Conservation (phyloP, 2,329 filamentous ascomycete species). For the Botryotinia calthae region DNA sequence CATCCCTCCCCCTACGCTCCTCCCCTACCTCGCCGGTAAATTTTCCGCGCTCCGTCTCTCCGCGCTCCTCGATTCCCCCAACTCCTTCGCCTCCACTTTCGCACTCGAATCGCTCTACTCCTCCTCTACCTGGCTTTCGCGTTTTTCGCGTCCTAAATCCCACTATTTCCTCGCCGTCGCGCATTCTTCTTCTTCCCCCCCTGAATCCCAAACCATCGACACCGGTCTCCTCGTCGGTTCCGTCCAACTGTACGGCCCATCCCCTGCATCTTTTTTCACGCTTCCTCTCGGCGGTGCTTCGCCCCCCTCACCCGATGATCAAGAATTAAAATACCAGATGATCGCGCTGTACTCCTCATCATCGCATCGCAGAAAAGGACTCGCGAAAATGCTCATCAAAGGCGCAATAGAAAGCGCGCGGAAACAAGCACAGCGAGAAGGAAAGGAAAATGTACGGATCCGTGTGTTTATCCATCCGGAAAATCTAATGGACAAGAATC, state of each 20-base stretch:
- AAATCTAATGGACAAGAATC: background rate
- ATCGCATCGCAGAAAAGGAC: background rate
- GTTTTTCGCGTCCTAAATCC: constrained; percentile 29
- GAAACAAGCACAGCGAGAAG: background rate
- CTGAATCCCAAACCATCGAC: background rate
- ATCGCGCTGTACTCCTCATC: background rate
- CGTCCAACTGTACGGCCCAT: background rate
- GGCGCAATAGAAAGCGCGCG: background rate
- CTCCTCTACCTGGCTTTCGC: constrained; percentile 34
- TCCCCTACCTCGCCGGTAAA: constrained; percentile 32
- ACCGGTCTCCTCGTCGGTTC: background rate
- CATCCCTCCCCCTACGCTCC: constrained; percentile 22
- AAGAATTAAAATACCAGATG: constrained; percentile 2
- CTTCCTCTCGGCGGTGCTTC: background rate
- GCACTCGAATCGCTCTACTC: constrained; percentile 35
- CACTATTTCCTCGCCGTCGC: constrained; percentile 39
- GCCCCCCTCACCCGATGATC: background rate
- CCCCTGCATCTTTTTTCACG: background rate
- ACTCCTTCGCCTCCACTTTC: constrained; percentile 39
- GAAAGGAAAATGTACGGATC: background rate
- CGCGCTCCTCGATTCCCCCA: constrained; percentile 34
- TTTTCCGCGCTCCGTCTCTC: constrained; percentile 36
- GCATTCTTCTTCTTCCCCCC: constrained; percentile 17
- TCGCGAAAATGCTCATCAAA: background rate
- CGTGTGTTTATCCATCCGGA: background rate